Evolutionary conservation across 768 basidiomycete genomes (phyloP).

Genomic region (Phylloporus arenicola): DNA sequence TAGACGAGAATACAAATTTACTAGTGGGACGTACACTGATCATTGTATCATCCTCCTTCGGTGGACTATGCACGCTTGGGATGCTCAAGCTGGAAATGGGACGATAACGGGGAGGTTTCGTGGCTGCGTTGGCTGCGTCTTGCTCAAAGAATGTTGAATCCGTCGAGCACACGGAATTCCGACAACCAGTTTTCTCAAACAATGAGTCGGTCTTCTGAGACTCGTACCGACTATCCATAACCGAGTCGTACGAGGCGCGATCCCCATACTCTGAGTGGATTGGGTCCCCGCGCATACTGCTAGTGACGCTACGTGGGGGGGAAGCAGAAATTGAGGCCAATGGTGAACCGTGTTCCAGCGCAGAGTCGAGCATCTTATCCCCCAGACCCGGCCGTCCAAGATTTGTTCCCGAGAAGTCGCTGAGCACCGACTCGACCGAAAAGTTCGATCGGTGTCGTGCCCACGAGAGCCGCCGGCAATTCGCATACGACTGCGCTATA

Average conservation of each 20-base stretch:
- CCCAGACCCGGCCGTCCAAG: slow-evolving; percentile 70
- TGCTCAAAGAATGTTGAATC: slow-evolving; percentile 61
- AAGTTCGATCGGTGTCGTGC: slow-evolving; percentile 49
- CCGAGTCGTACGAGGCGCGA: slow-evolving; percentile 56
- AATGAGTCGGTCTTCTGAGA: slow-evolving; percentile 44
- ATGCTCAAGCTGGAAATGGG: slow-evolving; percentile 63
- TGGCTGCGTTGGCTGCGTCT: slow-evolving; percentile 27
- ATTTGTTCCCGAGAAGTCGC: slow-evolving; percentile 54
- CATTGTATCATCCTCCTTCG: slow-evolving; percentile 76
- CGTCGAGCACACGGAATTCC: slow-evolving; percentile 43
- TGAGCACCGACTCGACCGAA: slow-evolving; percentile 62
- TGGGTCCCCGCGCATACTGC: slow-evolving; percentile 12
- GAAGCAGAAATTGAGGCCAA: slow-evolving; percentile 63
- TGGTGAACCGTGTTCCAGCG: slow-evolving; percentile 45
- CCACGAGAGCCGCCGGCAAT: slow-evolving; percentile 56
- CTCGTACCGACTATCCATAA: slow-evolving; percentile 48
- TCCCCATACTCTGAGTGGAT: slow-evolving; percentile 20
- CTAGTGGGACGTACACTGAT: slow-evolving; percentile 49
- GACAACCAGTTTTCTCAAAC: slow-evolving; percentile 57
- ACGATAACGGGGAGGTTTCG: slow-evolving; percentile 52
- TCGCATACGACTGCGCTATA: slow-evolving; percentile 50
- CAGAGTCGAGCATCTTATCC: slow-evolving; percentile 82
- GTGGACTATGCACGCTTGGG: slow-evolving; percentile 42
- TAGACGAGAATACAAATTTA: not conserved
- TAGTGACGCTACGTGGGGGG: slow-evolving; percentile 34